Evolutionary conservation across 2,329 filamentous ascomycete species (phyloP).

Genomic region (Fusarium sp.): DNA sequence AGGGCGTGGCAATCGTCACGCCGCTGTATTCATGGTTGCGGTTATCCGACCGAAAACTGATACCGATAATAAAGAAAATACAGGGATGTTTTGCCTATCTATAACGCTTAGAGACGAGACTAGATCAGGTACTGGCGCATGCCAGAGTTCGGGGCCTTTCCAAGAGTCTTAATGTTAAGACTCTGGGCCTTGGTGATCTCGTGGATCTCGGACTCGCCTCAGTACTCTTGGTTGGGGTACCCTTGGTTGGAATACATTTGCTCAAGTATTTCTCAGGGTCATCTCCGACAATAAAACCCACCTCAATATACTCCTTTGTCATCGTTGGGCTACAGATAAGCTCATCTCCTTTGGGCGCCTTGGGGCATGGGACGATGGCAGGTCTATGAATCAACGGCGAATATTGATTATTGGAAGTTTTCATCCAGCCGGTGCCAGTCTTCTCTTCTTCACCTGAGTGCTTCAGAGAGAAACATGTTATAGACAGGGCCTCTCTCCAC

Average conservation of each 20-base stretch:
- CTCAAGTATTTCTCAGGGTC: background rate
- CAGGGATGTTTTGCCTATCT: accelerated
- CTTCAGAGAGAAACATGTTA: background rate
- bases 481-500: background rate
- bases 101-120: background rate
- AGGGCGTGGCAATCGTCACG: background rate
- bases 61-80: background rate
- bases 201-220: background rate
- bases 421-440: background rate
- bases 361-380: background rate
- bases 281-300: background rate
- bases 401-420: background rate
- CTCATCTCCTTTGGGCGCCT: background rate
- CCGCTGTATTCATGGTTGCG: background rate
- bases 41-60: background rate
- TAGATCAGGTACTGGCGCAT: accelerated
- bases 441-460: background rate
- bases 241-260: background rate
- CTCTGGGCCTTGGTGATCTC: background rate
- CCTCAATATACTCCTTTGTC: background rate
- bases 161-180: background rate
- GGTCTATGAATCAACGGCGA: background rate
- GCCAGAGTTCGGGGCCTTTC: background rate
- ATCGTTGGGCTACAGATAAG: background rate
- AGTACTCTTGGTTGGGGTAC: background rate